Percentiles rank a stretch among this genome's conserved stretches.
These are phyloP conservation scores for Pharnaceum exiguum DNA, from an alignment of 148 eudicot genomes.

Conservation along the genomic window DNA sequence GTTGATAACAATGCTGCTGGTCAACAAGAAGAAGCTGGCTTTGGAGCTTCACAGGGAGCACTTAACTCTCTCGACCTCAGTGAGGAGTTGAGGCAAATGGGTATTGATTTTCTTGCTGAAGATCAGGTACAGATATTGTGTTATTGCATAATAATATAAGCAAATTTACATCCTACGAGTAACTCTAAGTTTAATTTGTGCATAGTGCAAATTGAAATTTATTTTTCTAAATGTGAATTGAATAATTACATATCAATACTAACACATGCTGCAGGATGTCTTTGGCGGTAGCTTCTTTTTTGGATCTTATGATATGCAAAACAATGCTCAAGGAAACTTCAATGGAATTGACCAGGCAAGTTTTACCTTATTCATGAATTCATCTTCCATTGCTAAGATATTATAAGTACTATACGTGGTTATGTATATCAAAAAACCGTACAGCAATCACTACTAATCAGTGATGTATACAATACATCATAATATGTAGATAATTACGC, in stretches of 20 bases:
- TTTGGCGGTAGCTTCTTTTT: background rate
- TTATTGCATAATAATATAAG: too few relatives aligned
- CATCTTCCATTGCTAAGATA: too few relatives aligned
- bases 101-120: background rate
- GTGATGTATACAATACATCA: background rate
- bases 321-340: background rate
- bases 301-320: background rate
- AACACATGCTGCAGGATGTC: background rate
- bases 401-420: too few relatives aligned
- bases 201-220: too few relatives aligned
- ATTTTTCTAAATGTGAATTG: too few relatives aligned
- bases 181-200: too few relatives aligned
- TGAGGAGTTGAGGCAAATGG: constrained; percentile 8
- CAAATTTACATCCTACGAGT: too few relatives aligned
- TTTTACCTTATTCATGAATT: background rate
- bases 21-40: background rate
- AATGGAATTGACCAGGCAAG: background rate
- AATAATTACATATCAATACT: background rate
- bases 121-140: constrained; percentile 11
- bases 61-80: background rate
- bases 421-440: too few relatives aligned
- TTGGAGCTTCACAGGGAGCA: constrained; percentile 13
- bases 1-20: background rate
- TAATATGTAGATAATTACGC: background rate
- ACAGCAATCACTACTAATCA: background rate